These are phyloP conservation scores for Nothophaeocryptopus gaeumannii DNA, from an alignment of 2,329 filamentous ascomycete genomes.

Conservation along the genomic window DNA sequence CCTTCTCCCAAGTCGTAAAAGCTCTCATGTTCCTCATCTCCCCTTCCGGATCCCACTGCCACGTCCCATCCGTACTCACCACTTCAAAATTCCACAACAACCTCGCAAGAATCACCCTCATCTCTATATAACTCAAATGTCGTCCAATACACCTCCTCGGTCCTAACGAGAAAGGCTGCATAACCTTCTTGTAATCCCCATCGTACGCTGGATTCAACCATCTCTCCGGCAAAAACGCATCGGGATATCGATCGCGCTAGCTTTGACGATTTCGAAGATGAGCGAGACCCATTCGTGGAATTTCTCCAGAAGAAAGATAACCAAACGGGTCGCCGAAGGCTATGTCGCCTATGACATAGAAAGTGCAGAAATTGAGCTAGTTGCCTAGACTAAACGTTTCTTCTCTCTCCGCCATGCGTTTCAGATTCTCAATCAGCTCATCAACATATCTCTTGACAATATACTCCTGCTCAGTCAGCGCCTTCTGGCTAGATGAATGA, in stretches of 20 bases:
- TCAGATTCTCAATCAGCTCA: conserved; percentile 37
- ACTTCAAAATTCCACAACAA: conserved; percentile 9
- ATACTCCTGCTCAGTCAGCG: conserved; percentile 36
- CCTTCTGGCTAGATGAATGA: conserved; percentile 26
- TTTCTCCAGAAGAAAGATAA: conserved; percentile 27
- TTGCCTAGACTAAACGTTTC: conserved; percentile 23
- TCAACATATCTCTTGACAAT: conserved; percentile 40
- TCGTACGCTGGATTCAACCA: conserved; percentile 23
- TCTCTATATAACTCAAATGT: conserved; percentile 11
- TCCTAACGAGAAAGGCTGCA: conserved; percentile 13
- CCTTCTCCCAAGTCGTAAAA: conserved; percentile 12
- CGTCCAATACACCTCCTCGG: conserved; percentile 15
- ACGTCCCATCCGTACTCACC: conserved; percentile 7
- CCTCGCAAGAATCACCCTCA: conserved; percentile 9
- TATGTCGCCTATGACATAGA: conserved; percentile 25
- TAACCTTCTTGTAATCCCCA: conserved; percentile 7
- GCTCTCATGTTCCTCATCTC: conserved; percentile 14
- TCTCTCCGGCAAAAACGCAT: conserved; percentile 32
- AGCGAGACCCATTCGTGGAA: conserved; percentile 37
- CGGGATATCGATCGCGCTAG: conserved; percentile 19
- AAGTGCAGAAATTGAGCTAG: conserved; percentile 36
- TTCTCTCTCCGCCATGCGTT: conserved; percentile 24
- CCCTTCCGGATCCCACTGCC: conserved; percentile 10
- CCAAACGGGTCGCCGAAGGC: conserved; percentile 28
- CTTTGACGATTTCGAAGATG: conserved; percentile 31